Evolutionary conservation across 768 basidiomycete species (phyloP).

Genomic region (Lactarius sp.): DNA sequence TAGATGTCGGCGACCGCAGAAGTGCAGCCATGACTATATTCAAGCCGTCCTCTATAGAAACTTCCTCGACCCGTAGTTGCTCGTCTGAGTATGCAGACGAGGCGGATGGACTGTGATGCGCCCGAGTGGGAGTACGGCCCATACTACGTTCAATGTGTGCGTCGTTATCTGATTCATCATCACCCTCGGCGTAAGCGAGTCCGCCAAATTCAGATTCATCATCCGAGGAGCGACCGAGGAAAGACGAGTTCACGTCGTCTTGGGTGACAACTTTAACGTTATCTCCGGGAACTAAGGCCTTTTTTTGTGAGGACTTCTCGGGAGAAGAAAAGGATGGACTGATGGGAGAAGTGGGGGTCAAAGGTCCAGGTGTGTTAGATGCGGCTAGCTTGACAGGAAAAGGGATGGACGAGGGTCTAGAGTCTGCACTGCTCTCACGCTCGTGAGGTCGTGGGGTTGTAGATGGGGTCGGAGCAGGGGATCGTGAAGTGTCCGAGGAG

Average conservation of each 20-base stretch:
- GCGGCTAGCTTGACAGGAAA: slow-evolving; percentile 28
- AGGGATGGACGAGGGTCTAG: slow-evolving; percentile 23
- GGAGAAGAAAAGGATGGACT: slow-evolving; percentile 46
- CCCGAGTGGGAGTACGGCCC: slow-evolving; percentile 26
- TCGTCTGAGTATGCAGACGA: slow-evolving; percentile 30
- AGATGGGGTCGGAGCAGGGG: slow-evolving; percentile 21
- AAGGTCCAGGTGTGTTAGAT: slow-evolving; percentile 28
- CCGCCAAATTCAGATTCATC: slow-evolving; percentile 31
- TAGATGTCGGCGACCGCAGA: slow-evolving; percentile 31
- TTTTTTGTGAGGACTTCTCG: slow-evolving; percentile 45
- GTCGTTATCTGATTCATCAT: slow-evolving; percentile 28
- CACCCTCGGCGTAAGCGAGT: slow-evolving; percentile 37
- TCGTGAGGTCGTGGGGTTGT: slow-evolving; percentile 1
- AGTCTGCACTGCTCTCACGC: background rate
- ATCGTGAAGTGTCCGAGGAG: slow-evolving; percentile 18
- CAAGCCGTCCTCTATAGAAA: slow-evolving; percentile 25
- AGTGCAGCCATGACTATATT: slow-evolving; percentile 50
- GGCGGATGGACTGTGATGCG: slow-evolving; percentile 29
- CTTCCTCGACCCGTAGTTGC: background rate
- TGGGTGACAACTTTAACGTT: slow-evolving; percentile 15
- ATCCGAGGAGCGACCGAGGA: background rate
- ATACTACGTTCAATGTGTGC: slow-evolving; percentile 22
- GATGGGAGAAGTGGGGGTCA: slow-evolving; percentile 23
- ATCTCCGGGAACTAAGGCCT: slow-evolving; percentile 16
- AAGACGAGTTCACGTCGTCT: slow-evolving; percentile 10